phyloP scores from a whole-genome alignment of 2,329 filamentous ascomycete species.

The Calonectria pseudoturangicola region DNA sequence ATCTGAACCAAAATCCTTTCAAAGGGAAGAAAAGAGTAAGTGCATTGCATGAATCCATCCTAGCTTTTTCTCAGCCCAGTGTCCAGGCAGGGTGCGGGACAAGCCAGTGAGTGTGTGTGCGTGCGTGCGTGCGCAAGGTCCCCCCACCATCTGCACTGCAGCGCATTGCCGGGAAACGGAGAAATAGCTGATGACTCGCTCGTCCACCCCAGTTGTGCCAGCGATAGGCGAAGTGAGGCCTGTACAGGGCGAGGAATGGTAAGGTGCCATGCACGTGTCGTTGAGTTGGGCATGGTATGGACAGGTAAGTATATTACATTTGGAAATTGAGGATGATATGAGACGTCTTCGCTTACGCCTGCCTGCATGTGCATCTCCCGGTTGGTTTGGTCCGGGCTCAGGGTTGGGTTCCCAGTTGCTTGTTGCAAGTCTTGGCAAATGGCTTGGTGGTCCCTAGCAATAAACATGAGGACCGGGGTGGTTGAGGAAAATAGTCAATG shows the following conservation, averaged over 20 bases:
- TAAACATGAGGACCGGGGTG: constrained; percentile 20
- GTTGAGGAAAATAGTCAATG: constrained; percentile 16
- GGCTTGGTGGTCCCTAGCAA: constrained; percentile 25
- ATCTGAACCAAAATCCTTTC: constrained; percentile 12
- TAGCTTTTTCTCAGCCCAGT: constrained; percentile 10
- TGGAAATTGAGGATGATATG: constrained; percentile 18
- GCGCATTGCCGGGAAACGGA: constrained; percentile 31
- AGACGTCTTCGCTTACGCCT: constrained; percentile 26
- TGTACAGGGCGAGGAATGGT: background rate
- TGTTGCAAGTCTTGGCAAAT: constrained; percentile 25
- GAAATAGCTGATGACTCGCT: constrained; percentile 32
- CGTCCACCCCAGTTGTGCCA: background rate
- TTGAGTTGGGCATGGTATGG: constrained; percentile 25
- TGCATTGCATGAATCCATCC: constrained; percentile 20
- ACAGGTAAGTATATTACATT: background rate
- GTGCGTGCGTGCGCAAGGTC: constrained; percentile 1
- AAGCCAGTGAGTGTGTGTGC: constrained; percentile 23
- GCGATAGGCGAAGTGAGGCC: constrained; percentile 14
- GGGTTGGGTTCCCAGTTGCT: constrained; percentile 21
- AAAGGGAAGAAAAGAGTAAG: constrained; percentile 3
- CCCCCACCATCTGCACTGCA: constrained; percentile 24
- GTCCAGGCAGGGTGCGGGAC: constrained; percentile 10
- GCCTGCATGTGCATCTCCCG: constrained; percentile 27
- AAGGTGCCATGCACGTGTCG: constrained; percentile 9
- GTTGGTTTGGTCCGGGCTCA: constrained; percentile 25